Percentiles rank a stretch among this genome's conserved stretches.
These are phyloP conservation scores for Mycothermus thermophilus DNA, from an alignment of 495 filamentous ascomycete species.

Conservation along the genomic window DNA sequence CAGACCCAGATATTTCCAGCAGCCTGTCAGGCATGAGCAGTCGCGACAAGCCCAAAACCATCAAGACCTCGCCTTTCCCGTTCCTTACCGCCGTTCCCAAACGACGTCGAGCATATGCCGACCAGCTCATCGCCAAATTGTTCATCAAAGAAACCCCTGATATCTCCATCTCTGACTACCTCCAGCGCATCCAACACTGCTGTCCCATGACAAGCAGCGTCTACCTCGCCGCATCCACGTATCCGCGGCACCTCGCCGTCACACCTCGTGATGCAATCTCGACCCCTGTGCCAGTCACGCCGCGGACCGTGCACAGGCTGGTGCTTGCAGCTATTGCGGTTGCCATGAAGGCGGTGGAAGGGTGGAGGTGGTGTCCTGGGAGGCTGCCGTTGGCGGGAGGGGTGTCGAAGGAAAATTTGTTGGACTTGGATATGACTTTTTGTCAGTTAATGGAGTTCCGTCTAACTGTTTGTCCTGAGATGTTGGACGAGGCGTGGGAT, in stretches of 20 bases:
- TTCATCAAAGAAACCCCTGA: constrained; percentile 74
- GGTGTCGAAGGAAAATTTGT: constrained; percentile 65
- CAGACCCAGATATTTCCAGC: no score
- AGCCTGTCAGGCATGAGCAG: neutral
- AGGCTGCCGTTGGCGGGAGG: constrained; percentile 83
- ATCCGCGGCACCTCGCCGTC: constrained; percentile 68
- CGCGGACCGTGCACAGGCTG: constrained; percentile 74
- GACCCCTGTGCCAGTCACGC: constrained; percentile 62
- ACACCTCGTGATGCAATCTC: constrained; percentile 57
- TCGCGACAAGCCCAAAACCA: constrained; percentile 39
- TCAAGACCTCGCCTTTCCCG: constrained; percentile 65
- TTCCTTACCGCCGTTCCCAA: no score
- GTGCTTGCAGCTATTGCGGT: constrained; percentile 72
- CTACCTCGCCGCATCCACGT: constrained; percentile 83
- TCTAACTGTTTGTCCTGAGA: no score
- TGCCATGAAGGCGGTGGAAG: constrained; percentile 86
- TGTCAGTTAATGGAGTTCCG: constrained; percentile 69
- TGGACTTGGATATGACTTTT: constrained; percentile 76
- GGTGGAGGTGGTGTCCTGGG: constrained; percentile 71
- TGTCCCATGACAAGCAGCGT: constrained; percentile 96
- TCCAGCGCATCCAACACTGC: constrained; percentile 71
- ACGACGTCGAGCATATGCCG: no score
- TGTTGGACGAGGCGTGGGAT: no score
- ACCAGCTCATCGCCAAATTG: constrained; percentile 83
- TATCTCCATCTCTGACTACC: constrained; percentile 71